These are phyloP conservation scores for Neopestalotiopsis clavispora DNA, from an alignment of 2,329 filamentous ascomycete genomes.

Conservation along the genomic window DNA sequence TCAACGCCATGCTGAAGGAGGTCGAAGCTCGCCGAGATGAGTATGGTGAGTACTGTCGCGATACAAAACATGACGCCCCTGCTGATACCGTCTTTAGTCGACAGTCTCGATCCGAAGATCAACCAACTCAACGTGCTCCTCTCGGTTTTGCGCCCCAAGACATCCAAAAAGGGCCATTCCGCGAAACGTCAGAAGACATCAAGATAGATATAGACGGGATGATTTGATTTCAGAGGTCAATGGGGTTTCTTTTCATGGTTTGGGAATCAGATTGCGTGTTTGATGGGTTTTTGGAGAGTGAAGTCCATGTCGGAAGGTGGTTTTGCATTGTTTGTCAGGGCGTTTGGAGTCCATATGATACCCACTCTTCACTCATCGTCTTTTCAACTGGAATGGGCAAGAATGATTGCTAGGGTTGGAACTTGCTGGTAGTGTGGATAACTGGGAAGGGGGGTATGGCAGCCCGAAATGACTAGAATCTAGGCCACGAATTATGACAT, in stretches of 20 bases:
- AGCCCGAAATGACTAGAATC: neutral
- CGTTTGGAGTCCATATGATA: conserved; percentile 8
- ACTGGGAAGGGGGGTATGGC: neutral
- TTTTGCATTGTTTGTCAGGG: neutral
- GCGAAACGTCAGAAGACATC: conserved; percentile 5
- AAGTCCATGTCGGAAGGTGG: neutral
- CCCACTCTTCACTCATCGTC: neutral
- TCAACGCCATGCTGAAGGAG: neutral
- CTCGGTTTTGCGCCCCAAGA: neutral
- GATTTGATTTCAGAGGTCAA: neutral
- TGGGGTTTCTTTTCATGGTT: neutral
- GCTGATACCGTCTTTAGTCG: conserved; percentile 22
- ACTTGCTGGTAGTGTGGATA: neutral
- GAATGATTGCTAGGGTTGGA: neutral
- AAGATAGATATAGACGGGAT: neutral
- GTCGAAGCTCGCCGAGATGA: neutral
- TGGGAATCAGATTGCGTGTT: neutral
- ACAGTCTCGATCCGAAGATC: conserved; percentile 23
- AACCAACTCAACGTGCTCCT: conserved; percentile 9
- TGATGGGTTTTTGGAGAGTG: neutral
- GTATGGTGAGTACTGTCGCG: neutral
- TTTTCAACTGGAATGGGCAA: neutral
- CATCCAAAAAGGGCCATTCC: conserved; percentile 1
- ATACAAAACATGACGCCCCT: conserved; percentile 29
- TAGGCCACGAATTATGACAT: neutral